Evolutionary conservation across 2,329 filamentous ascomycete species (phyloP).

Genomic region (Cordyceps fumosorosea): DNA sequence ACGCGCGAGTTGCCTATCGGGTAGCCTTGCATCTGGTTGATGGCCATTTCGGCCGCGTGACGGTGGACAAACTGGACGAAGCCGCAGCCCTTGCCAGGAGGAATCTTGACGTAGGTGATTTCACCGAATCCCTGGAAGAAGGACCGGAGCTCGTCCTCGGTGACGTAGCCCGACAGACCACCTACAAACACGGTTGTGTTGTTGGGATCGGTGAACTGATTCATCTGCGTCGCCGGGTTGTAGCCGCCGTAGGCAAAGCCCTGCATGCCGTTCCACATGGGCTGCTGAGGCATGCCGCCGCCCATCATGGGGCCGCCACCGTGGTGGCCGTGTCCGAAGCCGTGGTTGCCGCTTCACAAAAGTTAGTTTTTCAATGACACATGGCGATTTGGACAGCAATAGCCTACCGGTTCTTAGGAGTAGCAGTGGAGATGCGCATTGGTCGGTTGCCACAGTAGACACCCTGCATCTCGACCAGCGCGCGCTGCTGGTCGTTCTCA

Average conservation of each 20-base stretch:
- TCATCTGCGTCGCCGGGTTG: slow-evolving; percentile 63
- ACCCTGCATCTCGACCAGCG: slow-evolving; percentile 95
- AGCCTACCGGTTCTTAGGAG: slow-evolving; percentile 80
- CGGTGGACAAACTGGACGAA: slow-evolving; percentile 99
- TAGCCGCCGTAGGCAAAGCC: slow-evolving; percentile 37
- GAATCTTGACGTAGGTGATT: slow-evolving; percentile 99
- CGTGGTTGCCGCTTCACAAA: slow-evolving; percentile 29
- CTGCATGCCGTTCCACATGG: slow-evolving; percentile 34
- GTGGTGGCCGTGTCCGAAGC: slow-evolving; percentile 37
- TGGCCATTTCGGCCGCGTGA: slow-evolving; percentile 98
- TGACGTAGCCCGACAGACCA: slow-evolving; percentile 94
- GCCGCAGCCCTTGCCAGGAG: slow-evolving; percentile 95
- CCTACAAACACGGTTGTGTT: slow-evolving; percentile 99
- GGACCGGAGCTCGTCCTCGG: slow-evolving; percentile 97
- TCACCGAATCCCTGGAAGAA: slow-evolving; percentile 99
- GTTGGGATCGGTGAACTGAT: slow-evolving; percentile 99
- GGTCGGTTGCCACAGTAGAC: slow-evolving; percentile 98
- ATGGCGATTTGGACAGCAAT: neutral
- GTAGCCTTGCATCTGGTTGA: slow-evolving; percentile 99
- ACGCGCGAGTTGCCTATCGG: slow-evolving; percentile 98
- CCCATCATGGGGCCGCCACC: slow-evolving; percentile 38
- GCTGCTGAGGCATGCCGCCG: slow-evolving; percentile 39
- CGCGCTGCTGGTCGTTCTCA: slow-evolving; percentile 92
- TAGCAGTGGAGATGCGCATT: slow-evolving; percentile 97
- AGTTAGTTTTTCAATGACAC: slow-evolving; percentile 15